Percentiles rank a stretch among this genome's conserved stretches.
Conservation (phyloP, 129 eudicot genomes). For the Flaveria brownii region DNA sequence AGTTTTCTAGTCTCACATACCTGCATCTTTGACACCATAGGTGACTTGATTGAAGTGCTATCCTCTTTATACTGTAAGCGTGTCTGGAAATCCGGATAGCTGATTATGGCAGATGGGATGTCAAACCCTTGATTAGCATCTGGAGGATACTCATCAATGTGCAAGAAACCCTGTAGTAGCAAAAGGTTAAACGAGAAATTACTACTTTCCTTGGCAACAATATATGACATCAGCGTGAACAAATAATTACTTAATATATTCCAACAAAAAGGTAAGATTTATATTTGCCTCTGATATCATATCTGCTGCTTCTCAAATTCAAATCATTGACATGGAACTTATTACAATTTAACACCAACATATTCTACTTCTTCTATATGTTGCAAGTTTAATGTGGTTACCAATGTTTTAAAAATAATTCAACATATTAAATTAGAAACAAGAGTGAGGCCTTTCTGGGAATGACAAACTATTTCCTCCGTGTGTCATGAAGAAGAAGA, state of each 20-base stretch:
- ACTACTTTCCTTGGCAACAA: neutral
- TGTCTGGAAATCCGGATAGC: conserved; percentile 72
- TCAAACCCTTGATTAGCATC: conserved; percentile 99
- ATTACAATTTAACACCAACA: neutral
- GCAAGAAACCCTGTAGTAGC: conserved; percentile 79
- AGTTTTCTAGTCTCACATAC: conserved; percentile 33
- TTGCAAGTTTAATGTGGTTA: neutral
- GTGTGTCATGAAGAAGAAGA: neutral
- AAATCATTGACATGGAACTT: neutral
- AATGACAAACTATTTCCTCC: neutral
- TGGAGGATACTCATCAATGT: conserved; percentile 97
- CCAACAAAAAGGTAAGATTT: neutral
- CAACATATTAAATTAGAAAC: neutral
- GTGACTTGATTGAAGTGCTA: conserved; percentile 41
- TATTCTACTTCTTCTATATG: neutral
- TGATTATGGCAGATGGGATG: conserved; percentile 91
- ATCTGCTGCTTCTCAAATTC: neutral
- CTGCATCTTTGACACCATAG: conserved; percentile 73
- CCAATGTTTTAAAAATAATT: neutral
- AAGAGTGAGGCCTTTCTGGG: neutral
- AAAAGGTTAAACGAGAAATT: neutral
- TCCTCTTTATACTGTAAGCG: conserved; percentile 47
- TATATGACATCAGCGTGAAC: neutral
- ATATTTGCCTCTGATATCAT: neutral
- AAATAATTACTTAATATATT: neutral